A percentile compares a stretch with the other conserved stretches of the same genome.
Evolutionary conservation across 257 asterid species (phyloP).

Genomic region (Leonotis leonurus): DNA sequence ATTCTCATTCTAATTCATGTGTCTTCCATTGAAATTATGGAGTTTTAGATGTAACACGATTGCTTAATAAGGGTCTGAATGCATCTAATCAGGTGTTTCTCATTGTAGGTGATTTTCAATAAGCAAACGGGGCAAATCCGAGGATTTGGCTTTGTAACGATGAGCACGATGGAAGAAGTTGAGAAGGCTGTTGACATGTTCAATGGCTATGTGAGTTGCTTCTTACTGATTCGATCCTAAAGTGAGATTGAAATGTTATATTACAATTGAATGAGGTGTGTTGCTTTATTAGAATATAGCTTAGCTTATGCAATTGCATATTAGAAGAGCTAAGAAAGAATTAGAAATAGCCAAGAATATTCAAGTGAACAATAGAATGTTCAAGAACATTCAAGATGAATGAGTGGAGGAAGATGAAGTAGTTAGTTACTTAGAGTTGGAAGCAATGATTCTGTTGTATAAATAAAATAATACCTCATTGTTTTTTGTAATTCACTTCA

Average conservation of each 20-base stretch:
- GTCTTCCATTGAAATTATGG: neutral
- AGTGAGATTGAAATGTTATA: neutral
- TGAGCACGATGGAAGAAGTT: constrained; percentile 82
- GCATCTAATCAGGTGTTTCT: constrained; percentile 4
- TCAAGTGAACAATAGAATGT: no score
- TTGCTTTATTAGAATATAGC: no score
- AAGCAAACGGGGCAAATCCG: constrained; percentile 82
- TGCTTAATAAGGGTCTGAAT: neutral
- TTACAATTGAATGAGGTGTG: neutral
- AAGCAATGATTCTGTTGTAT: no score
- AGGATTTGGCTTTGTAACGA: constrained; percentile 84
- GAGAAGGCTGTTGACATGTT: constrained; percentile 73
- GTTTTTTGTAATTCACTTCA: no score
- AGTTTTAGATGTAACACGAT: neutral
- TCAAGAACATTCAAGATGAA: no score
- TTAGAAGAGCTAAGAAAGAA: no score
- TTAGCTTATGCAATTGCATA: no score
- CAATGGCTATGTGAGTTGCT: constrained; percentile 53
- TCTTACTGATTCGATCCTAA: neutral
- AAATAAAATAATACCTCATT: no score
- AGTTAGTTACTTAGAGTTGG: no score
- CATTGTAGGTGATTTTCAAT: constrained; percentile 64
- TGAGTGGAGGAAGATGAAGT: no score
- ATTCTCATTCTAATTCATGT: neutral
- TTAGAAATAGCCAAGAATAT: no score